A percentile compares a stretch with the other conserved stretches of the same genome.
Conservation (phyloP, 441 rosid genomes). For the Gossypium laxum region DNA sequence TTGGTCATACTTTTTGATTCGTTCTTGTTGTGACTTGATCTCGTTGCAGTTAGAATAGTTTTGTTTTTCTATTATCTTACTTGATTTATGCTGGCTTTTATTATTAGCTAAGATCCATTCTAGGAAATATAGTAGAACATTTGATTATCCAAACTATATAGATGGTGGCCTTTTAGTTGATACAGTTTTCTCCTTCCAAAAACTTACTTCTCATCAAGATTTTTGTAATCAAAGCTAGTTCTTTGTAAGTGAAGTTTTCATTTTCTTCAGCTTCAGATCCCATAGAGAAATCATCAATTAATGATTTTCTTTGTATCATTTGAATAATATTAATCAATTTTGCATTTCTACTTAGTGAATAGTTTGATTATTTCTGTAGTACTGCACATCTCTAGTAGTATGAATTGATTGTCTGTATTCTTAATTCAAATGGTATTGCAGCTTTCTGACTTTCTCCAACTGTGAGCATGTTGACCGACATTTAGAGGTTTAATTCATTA, state of each 20-base stretch:
- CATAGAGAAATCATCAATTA: conserved; percentile 2
- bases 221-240: not conserved
- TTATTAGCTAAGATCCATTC: not conserved
- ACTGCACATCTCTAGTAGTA: not conserved
- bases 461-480: conserved; percentile 21
- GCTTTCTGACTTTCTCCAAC: conserved; percentile 14
- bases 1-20: not conserved
- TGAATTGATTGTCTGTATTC: conserved; percentile 6
- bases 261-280: not conserved
- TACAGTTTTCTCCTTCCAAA: not conserved
- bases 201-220: not conserved
- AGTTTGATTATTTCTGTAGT: not conserved
- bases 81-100: conserved; percentile 5
- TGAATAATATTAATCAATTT: conserved; percentile 1
- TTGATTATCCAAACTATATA: conserved; percentile 7
- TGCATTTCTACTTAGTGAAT: not conserved
- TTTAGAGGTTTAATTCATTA: conserved; percentile 26
- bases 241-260: not conserved
- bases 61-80: not conserved
- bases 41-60: not conserved
- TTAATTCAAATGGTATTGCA: conserved; percentile 6
- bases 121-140: not conserved
- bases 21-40: conserved; percentile 9
- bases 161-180: not conserved
- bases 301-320: not conserved